Base-by-base conservation (phyloP, 306 rosid species). In the Sesbania bispinosa region DNA sequence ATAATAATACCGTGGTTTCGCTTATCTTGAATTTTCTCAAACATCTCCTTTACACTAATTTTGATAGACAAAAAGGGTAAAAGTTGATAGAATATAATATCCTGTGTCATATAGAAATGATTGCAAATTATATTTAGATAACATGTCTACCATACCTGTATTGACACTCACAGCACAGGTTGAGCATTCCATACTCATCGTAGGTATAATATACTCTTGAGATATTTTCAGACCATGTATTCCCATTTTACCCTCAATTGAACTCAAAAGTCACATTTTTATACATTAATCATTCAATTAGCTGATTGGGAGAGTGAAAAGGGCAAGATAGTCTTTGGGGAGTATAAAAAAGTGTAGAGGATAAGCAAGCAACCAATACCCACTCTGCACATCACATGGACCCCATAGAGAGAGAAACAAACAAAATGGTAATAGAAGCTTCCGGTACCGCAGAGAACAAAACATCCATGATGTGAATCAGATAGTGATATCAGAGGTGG, bases 141-240 rank as follows among this genome's bases (percentile, higher is more conserved):
- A 23, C 71, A 46, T 71, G 42, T 57, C 3, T 63, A 74, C 19
- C 81, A 65, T 64, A 15, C 69, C 47, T 51, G 71, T 43, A 71
- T 83, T 79, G 58, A 73, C 55, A 80, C 85, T 26, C n/a, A n/a
- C n/a, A n/a, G n/a, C n/a, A 32, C 16, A n/a, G 64, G 26, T 73
- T 33, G 78, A 69, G 85, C 76, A 74, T 78, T 62, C 15, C 15
- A 23, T 70, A 48, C 80, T 73, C 83, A 15, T 74, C 53, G 32
- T 53, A 62, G 58, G 77, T 35, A 61, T 76, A 50, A 43, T 69
- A 62, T 69, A 54, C 72, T 41, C 59, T 66, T 62, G 2, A 55
- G 53, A 70, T 59, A 39, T 62, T 76, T 71, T 26, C 16, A 1
- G 1, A 23, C 24, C 7, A 2, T 0, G 9, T 1, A 14, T 77